Evolutionary conservation across 306 rosid genomes (phyloP).

Genomic region (Fragaria iinumae): DNA sequence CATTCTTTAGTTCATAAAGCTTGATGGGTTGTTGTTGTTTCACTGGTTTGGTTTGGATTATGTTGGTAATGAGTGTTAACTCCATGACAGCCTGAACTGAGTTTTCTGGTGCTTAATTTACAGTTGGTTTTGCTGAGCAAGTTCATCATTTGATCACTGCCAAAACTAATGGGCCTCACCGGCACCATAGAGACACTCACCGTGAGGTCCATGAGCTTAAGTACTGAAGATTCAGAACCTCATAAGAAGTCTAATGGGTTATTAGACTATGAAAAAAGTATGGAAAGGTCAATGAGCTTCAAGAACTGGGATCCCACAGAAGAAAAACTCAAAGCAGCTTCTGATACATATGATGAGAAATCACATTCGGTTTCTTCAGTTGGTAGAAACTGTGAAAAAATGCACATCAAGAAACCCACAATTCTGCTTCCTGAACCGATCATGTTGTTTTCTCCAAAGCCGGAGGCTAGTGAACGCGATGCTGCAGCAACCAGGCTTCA

Average conservation of each 20-base stretch:
- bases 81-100: not conserved
- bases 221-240: conserved; percentile 20
- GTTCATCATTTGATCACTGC: conserved; percentile 4
- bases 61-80: not conserved
- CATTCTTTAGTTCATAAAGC: not conserved
- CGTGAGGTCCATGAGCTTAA: conserved; percentile 9
- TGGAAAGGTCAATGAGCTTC: conserved; percentile 16
- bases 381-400: conserved; percentile 3
- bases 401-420: conserved; percentile 30
- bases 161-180: conserved; percentile 22
- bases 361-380: conserved; percentile 10
- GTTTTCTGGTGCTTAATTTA: conserved; percentile 6
- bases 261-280: not conserved
- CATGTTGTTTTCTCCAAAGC: conserved; percentile 27
- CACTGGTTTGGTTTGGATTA: not conserved
- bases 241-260: not conserved
- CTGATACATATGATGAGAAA: not conserved
- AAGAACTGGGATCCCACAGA: conserved; percentile 13
- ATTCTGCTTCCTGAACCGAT: conserved; percentile 34
- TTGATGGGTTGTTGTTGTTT: not conserved
- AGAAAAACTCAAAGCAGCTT: conserved; percentile 1
- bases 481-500: conserved; percentile 55
- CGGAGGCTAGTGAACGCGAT: conserved; percentile 29
- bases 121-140: conserved; percentile 14
- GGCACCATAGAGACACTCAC: conserved; percentile 11